Base-by-base conservation (phyloP, 352 stramenopile species). In the Phytophthora pisi region DNA sequence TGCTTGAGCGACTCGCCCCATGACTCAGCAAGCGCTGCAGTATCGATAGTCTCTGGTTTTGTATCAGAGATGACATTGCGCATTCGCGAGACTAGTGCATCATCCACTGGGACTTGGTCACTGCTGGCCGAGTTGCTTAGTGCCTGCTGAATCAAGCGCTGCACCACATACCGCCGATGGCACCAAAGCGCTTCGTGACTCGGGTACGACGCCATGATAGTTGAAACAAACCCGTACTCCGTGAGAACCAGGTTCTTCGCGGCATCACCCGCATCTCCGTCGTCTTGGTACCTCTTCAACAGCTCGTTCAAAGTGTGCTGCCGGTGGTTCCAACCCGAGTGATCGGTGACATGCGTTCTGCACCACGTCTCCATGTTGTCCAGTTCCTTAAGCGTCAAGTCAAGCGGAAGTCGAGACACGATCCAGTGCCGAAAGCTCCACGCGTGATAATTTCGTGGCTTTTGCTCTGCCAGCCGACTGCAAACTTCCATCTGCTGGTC, bases 401-500 rank as follows among this genome's bases (percentile, higher is more conserved):
- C 51, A 0, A 64, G 24, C 0, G 67, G 30, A n/a, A 89, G 64
- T 10, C 72, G 61, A 11, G 70, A 86, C 46, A 88, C 75, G 42
- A 93, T 74, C 81, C 84, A 92, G 60, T 93, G 87, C 7, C 88
- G 84, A 60, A 90, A 94, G 59, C 85, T 93, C 88, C 88, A 95
- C 23, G 88, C 85, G 68, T 93, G 85, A 54, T 95, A 95, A 62
- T 95, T 95, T 51, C 85, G 84, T 4, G 84, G 69, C 51, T 89
- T 88, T 13, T 79, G 72, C 57, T 95, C 86, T 0, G 84, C 73
- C 18, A 95, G 57, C 15, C 72, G 66, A 40, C 49, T 64, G 59
- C 85, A 93, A 40, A 88, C 47, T 1, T 69, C 56, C 15, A 90
- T 68, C 59, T 95, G 82, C 8, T 80, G 58, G 5, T 70, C 13